phyloP scores from a whole-genome alignment of 2,329 filamentous ascomycete genomes.

The Pyrenophora tritici-repentis region DNA sequence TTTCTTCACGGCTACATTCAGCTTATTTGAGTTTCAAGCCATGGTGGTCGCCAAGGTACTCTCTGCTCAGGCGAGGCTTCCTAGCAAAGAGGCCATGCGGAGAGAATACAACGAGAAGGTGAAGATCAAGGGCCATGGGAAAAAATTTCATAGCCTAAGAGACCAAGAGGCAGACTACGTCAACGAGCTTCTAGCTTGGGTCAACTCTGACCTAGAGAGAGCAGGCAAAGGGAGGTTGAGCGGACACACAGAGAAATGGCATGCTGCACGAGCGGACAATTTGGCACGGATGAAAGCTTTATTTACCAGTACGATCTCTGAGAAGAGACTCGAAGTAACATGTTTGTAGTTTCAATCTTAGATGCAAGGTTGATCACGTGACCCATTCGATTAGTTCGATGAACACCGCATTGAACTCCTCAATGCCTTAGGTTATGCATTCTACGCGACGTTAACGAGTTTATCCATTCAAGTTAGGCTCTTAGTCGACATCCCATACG shows the following conservation, averaged over 20 bases:
- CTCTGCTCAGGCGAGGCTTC: slow-evolving; percentile 57
- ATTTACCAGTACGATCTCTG: slow-evolving; percentile 11
- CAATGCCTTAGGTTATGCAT: no score
- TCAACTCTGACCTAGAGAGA: slow-evolving; percentile 41
- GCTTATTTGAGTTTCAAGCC: slow-evolving; percentile 72
- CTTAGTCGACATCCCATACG: no score
- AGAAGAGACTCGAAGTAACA: slow-evolving; percentile 12
- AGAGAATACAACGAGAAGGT: slow-evolving; percentile 48
- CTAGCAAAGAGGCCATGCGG: slow-evolving; percentile 51
- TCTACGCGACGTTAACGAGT: no score
- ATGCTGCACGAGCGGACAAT: slow-evolving; percentile 41
- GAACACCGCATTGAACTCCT: no score
- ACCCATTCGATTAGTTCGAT: no score
- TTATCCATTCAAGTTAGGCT: no score
- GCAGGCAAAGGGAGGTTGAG: slow-evolving; percentile 24
- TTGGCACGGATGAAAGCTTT: slow-evolving; percentile 41
- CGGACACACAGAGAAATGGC: slow-evolving; percentile 47
- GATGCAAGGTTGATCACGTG: background rate
- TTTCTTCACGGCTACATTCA: slow-evolving; percentile 70
- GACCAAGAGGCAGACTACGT: slow-evolving; percentile 49
- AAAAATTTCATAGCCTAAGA: slow-evolving; percentile 53
- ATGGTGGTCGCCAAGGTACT: slow-evolving; percentile 64
- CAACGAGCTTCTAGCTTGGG: slow-evolving; percentile 46
- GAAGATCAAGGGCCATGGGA: slow-evolving; percentile 47
- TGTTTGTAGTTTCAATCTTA: slow-evolving; percentile 9